Evolutionary conservation across 768 basidiomycete genomes (phyloP).

Genomic region (Leccinum uliginosum): DNA sequence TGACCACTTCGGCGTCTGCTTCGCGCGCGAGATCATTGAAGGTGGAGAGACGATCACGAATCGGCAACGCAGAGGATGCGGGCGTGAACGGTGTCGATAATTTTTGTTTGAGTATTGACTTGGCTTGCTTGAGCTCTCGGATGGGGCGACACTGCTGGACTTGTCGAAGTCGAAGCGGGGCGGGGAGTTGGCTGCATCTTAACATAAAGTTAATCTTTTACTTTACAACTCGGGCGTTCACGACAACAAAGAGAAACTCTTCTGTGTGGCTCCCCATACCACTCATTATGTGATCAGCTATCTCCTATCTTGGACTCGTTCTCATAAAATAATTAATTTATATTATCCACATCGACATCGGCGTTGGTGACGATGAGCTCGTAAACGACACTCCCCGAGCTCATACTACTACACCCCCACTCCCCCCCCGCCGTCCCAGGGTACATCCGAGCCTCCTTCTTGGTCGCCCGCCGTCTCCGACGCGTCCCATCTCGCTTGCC

Average conservation of each 20-base stretch:
- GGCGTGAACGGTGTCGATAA: constrained; percentile 76
- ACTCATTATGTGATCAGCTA: constrained; percentile 29
- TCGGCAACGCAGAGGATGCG: constrained; percentile 95
- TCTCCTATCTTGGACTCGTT: too few relatives aligned
- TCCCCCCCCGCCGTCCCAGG: not conserved
- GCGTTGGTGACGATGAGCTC: constrained; percentile 20
- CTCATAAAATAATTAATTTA: constrained; percentile 4
- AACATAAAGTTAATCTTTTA: constrained; percentile 29
- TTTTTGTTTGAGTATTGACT: constrained; percentile 73
- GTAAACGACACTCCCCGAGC: constrained; percentile 17
- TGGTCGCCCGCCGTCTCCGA: not conserved
- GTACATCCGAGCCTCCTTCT: not conserved
- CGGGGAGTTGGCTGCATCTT: constrained; percentile 53
- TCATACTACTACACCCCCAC: constrained; percentile 7
- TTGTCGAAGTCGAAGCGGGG: constrained; percentile 58
- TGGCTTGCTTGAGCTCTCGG: constrained; percentile 40
- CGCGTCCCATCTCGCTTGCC: constrained; percentile 5
- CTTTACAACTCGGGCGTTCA: too few relatives aligned
- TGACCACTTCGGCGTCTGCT: constrained; percentile 84
- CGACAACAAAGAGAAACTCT: constrained; percentile 15
- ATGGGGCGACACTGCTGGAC: constrained; percentile 53
- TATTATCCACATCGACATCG: too few relatives aligned
- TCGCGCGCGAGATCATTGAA: constrained; percentile 90
- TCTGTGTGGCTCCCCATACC: too few relatives aligned
- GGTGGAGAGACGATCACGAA: constrained; percentile 79